Conservation (phyloP, 2,329 filamentous ascomycete genomes). For the Colletotrichum sp. region DNA sequence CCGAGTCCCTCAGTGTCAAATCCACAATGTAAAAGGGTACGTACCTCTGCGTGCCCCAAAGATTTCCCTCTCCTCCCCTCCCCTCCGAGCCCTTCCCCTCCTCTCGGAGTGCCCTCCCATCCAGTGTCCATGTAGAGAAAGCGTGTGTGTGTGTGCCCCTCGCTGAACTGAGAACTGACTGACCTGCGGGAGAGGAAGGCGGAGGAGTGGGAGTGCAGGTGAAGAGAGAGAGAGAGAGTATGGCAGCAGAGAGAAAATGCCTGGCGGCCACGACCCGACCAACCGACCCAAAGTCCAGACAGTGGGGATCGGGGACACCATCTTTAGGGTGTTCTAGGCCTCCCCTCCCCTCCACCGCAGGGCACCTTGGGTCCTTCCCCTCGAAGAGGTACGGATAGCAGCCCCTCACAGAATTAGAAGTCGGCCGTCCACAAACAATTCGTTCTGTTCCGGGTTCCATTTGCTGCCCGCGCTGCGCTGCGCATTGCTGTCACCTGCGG, state of each 20-base stretch:
- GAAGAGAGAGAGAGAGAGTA: not conserved
- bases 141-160: not conserved
- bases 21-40: not conserved
- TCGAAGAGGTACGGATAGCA: not conserved
- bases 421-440: not conserved
- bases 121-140: not conserved
- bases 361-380: not conserved
- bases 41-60: not conserved
- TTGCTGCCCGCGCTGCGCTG: not conserved
- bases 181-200: not conserved
- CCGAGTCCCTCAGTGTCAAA: not conserved
- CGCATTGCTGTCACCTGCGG: not conserved
- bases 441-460: not conserved
- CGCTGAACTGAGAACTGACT: not conserved
- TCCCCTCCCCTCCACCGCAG: not conserved
- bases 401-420: not conserved
- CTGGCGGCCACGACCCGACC: not conserved
- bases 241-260: not conserved
- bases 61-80: not conserved
- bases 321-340: constrained; percentile 20
- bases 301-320: constrained; percentile 21
- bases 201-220: not conserved
- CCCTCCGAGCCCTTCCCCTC: not conserved
- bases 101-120: not conserved
- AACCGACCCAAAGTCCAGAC: constrained; percentile 19